Conservation (phyloP, 148 eudicot genomes). For the Silene conica region DNA sequence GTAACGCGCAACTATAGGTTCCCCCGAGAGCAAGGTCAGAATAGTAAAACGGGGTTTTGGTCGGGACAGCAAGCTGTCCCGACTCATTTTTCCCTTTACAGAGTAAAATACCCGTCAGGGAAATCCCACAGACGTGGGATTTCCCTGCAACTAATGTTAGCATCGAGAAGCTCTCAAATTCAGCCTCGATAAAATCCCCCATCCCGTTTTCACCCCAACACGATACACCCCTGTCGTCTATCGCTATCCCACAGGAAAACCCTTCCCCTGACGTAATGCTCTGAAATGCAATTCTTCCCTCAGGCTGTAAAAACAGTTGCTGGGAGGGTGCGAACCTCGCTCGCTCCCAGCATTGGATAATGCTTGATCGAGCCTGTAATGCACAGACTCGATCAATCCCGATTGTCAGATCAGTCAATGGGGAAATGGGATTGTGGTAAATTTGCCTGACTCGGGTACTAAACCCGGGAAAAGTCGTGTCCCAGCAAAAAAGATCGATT, state of each 20-base stretch:
- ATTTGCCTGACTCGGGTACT: constrained; percentile 25
- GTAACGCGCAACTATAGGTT: constrained; percentile 44
- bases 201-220: constrained; percentile 54
- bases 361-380: constrained; percentile 28
- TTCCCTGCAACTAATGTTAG: constrained; percentile 47
- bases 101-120: constrained; percentile 34
- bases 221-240: constrained; percentile 27
- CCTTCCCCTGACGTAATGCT: constrained; percentile 47
- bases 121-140: constrained; percentile 55
- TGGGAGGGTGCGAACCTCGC: constrained; percentile 1
- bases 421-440: constrained; percentile 22
- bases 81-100: constrained; percentile 50
- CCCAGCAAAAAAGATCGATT: constrained; percentile 44
- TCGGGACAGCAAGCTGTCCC: constrained; percentile 41
- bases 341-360: constrained; percentile 37
- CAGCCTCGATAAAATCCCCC: constrained; percentile 39
- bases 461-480: constrained; percentile 19
- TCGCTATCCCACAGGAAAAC: constrained; percentile 48
- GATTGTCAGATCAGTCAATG: constrained; percentile 32
- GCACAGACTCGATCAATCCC: constrained; percentile 43
- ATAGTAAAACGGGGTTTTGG: constrained; percentile 26
- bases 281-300: constrained; percentile 21
- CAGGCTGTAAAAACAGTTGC: constrained; percentile 20
- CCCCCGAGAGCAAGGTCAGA: constrained; percentile 45
- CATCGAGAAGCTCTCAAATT: constrained; percentile 44